Percentiles rank a stretch among this genome's conserved stretches.
Evolutionary conservation across 2,329 filamentous ascomycete genomes (phyloP).

Genomic region (Ciborinia camelliae): DNA sequence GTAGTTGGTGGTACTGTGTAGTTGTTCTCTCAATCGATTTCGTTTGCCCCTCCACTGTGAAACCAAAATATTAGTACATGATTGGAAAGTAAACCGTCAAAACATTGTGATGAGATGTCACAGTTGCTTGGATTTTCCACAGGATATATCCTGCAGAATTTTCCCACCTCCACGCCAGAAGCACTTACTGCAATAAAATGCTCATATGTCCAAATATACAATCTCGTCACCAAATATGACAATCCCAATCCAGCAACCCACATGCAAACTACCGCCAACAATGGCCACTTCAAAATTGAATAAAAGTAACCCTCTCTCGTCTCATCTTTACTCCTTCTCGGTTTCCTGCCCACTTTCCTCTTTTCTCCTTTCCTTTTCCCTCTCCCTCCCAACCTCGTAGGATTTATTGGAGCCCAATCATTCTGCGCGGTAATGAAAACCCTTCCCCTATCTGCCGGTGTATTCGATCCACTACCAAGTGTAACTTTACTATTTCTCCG

Average conservation of each 20-base stretch:
- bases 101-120: background rate
- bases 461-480: slow-evolving; percentile 19
- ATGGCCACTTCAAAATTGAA: slow-evolving; percentile 83
- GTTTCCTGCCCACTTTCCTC: slow-evolving; percentile 39
- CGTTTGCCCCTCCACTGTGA: slow-evolving; percentile 71
- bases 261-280: slow-evolving; percentile 72
- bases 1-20: slow-evolving; percentile 73
- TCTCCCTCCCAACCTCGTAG: slow-evolving; percentile 28
- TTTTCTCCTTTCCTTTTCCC: slow-evolving; percentile 40
- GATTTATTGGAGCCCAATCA: slow-evolving; percentile 87
- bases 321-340: slow-evolving; percentile 70
- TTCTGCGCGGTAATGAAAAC: slow-evolving; percentile 83
- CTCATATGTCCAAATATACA: slow-evolving; percentile 92
- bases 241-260: slow-evolving; percentile 75
- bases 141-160: background rate
- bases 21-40: slow-evolving; percentile 64
- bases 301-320: slow-evolving; percentile 93
- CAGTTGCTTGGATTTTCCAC: background rate
- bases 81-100: background rate
- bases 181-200: slow-evolving; percentile 20
- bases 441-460: slow-evolving; percentile 21
- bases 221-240: slow-evolving; percentile 74
- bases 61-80: slow-evolving; percentile 61
- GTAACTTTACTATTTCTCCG: slow-evolving; percentile 18
- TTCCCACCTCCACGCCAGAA: no score